Conservation (phyloP, 129 eudicot genomes). For the Daucus carota region DNA sequence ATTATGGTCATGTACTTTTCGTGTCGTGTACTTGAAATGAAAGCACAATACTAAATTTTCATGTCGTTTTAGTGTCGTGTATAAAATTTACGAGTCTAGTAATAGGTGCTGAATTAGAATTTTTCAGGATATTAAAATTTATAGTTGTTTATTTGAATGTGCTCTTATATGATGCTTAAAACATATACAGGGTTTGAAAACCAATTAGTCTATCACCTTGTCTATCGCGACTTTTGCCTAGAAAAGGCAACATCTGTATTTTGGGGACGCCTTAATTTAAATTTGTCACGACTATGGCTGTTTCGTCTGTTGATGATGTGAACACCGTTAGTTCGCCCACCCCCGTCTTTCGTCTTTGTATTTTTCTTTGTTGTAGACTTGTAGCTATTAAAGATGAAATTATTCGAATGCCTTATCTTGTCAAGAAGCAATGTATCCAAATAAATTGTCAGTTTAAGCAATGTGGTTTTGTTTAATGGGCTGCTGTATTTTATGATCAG, state of each 20-base stretch:
- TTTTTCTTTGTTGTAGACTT: background rate
- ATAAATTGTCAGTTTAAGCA: no score
- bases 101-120: no score
- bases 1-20: no score
- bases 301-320: background rate
- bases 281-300: background rate
- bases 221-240: background rate
- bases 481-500: background rate
- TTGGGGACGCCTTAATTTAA: background rate
- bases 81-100: no score
- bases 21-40: no score
- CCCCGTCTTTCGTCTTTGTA: background rate
- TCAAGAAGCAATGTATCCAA: background rate
- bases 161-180: background rate
- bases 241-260: background rate
- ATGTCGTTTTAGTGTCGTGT: no score
- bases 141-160: background rate
- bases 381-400: background rate
- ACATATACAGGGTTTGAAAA: background rate
- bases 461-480: no score
- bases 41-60: no score
- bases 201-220: no score
- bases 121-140: background rate
- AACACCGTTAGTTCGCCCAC: background rate
- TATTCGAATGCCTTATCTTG: background rate